Conservation (phyloP, 257 asterid species). For the Perilla frutescens region DNA sequence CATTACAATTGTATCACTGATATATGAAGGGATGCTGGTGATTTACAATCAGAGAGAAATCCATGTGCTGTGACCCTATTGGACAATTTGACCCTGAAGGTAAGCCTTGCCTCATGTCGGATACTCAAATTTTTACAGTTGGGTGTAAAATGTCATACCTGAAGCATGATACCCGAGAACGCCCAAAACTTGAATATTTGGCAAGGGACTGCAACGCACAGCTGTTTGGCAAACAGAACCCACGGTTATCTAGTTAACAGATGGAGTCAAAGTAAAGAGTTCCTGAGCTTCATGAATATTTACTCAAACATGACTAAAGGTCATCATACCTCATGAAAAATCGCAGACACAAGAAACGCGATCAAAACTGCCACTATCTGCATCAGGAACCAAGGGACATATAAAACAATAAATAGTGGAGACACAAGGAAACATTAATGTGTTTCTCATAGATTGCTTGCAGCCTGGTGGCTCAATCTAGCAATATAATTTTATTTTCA, state of each 20-base stretch:
- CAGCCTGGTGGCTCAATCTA: slow-evolving; percentile 17
- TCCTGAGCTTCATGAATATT: slow-evolving; percentile 26
- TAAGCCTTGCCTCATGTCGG: slow-evolving; percentile 1
- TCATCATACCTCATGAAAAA: slow-evolving; percentile 88
- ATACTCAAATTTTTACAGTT: slow-evolving; percentile 2
- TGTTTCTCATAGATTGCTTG: slow-evolving; percentile 13
- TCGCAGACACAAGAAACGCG: slow-evolving; percentile 86
- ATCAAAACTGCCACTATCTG: slow-evolving; percentile 83
- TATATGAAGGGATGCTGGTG: slow-evolving; percentile 1
- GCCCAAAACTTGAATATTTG: slow-evolving; percentile 98
- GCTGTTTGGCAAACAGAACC: slow-evolving; percentile 54
- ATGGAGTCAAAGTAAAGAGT: slow-evolving; percentile 16
- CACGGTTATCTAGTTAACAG: slow-evolving; percentile 17
- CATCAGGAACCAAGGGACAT: slow-evolving; percentile 38
- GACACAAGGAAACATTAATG: slow-evolving; percentile 24
- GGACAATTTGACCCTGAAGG: slow-evolving; percentile 3
- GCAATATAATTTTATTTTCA: background rate
- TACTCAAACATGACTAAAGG: slow-evolving; percentile 14
- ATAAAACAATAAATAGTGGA: slow-evolving; percentile 15
- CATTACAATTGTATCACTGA: background rate
- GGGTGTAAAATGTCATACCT: slow-evolving; percentile 53
- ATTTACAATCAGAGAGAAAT: slow-evolving; percentile 12
- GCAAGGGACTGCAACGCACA: slow-evolving; percentile 96
- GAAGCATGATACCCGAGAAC: slow-evolving; percentile 88
- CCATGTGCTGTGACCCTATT: background rate